Conservation (phyloP, 495 filamentous ascomycete genomes). For the Amorphotheca resinae region DNA sequence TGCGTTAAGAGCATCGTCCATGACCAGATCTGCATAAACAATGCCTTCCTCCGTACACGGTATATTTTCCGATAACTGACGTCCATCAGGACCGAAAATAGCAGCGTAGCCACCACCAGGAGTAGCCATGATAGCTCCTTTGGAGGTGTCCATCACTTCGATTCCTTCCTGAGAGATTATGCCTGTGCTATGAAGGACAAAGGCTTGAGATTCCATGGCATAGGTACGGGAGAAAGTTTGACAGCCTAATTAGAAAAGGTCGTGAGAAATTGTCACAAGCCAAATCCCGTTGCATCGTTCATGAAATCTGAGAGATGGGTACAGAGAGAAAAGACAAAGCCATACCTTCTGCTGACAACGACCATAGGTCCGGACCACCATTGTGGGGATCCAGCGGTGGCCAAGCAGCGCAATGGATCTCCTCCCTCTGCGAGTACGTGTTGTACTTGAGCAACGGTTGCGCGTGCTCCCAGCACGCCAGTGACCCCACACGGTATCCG, state of each 20-base stretch:
- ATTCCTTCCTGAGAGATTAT: slow-evolving; percentile 24
- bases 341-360: slow-evolving; percentile 21
- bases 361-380: slow-evolving; percentile 22
- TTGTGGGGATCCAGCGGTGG: slow-evolving; percentile 26
- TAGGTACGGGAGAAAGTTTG: slow-evolving; percentile 24
- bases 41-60: slow-evolving; percentile 27
- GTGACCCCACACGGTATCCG: slow-evolving; percentile 24
- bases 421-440: slow-evolving; percentile 34
- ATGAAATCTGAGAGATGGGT: no score
- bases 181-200: slow-evolving; percentile 27
- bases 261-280: background rate
- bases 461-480: slow-evolving; percentile 43
- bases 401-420: slow-evolving; percentile 48
- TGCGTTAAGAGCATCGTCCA: slow-evolving; percentile 25
- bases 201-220: slow-evolving; percentile 38
- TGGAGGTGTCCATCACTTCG: slow-evolving; percentile 25
- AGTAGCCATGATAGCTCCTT: slow-evolving; percentile 9
- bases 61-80: slow-evolving; percentile 24
- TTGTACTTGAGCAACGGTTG: slow-evolving; percentile 50
- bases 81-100: slow-evolving; percentile 41
- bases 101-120: slow-evolving; percentile 36
- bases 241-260: slow-evolving; percentile 26
- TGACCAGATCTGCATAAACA: slow-evolving; percentile 36
- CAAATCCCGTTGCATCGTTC: no score
- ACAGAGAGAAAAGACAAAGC: no score